These are phyloP conservation scores for Echites panduratus DNA, from an alignment of 257 asterid species.

Conservation along the genomic window DNA sequence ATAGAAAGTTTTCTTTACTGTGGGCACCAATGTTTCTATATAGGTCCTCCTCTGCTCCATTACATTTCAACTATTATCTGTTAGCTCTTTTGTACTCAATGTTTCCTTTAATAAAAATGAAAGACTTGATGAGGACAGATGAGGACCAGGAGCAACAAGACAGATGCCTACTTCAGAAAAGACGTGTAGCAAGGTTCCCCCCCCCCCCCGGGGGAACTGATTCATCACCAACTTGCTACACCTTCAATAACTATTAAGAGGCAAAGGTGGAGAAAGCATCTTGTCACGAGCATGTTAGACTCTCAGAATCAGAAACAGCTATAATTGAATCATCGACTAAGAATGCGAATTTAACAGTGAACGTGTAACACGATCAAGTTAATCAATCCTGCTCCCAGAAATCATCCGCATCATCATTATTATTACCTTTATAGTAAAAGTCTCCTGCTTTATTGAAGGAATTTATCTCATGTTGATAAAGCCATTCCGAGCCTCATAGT, in stretches of 20 bases:
- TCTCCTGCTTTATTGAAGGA: neutral
- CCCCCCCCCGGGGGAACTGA: too few species aligned
- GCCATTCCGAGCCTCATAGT: neutral
- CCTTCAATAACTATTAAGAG: neutral
- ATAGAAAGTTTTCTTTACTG: too few species aligned
- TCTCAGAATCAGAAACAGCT: neutral
- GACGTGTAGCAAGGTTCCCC: neutral
- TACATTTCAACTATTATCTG: too few species aligned
- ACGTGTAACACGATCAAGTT: neutral
- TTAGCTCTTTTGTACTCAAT: neutral
- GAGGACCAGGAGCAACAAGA: neutral
- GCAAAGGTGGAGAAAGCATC: neutral
- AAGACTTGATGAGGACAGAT: neutral
- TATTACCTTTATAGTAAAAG: neutral
- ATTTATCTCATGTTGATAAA: too few species aligned
- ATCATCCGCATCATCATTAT: neutral
- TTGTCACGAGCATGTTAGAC: neutral
- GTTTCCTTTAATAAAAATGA: neutral
- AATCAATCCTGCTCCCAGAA: neutral
- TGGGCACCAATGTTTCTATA: too few species aligned
- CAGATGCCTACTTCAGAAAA: neutral
- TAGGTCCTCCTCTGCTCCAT: too few species aligned
- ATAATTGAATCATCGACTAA: neutral
- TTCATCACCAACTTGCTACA: neutral
- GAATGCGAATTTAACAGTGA: neutral